Evolutionary conservation across 108 stramenopile genomes (phyloP), one percentile per base, ranked within the genome.

Genomic region (Bacterosira constricta): DNA sequence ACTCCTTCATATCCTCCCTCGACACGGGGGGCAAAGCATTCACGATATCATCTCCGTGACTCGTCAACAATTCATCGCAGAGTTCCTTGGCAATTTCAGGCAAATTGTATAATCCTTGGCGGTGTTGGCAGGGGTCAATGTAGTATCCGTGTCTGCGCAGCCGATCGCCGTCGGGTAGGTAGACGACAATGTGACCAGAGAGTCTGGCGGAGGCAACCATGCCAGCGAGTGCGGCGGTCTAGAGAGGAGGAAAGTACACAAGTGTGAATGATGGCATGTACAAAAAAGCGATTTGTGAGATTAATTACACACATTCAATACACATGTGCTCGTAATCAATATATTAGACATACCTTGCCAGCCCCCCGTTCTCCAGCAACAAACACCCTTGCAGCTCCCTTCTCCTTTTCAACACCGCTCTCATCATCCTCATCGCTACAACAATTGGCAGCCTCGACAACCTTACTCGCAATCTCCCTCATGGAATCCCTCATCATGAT

Each of bases 191-290:
- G 47, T 87, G 72, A 9, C 88, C 92, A 26, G 88, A 89, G 41
- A 78, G 63, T 27, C 92, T 73, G 26, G 92, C 88, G 15, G 89
- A 87, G 8, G 92, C 92, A n/a, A 90, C 89, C 42, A 90, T 79
- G 18, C 88, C 76, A 9, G 83, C 80, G 10, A 93, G 63, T 8
- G 87, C 70, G 10, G 92, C 89, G 4, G 92, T 84, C 82, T 87
- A 38, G 27, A 47, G 0, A 32, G 64, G 17, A 61, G 11, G 20
- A 65, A 35, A 5, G 39, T 21, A 30, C 10, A 6, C 26, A 12
- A 7, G 52, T 27, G 4, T 1, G 6, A 38, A 54, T 13, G 41
- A 4, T 21, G 35, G 11, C 8, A 21, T 31, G 42, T 0, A 41
- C 8, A 29, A 30, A 49, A n/a, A 20, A 49, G 12, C 17, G 13